Evolutionary conservation across 73 alveolate genomes (phyloP).

Genomic region (Breviolum minutum): DNA sequence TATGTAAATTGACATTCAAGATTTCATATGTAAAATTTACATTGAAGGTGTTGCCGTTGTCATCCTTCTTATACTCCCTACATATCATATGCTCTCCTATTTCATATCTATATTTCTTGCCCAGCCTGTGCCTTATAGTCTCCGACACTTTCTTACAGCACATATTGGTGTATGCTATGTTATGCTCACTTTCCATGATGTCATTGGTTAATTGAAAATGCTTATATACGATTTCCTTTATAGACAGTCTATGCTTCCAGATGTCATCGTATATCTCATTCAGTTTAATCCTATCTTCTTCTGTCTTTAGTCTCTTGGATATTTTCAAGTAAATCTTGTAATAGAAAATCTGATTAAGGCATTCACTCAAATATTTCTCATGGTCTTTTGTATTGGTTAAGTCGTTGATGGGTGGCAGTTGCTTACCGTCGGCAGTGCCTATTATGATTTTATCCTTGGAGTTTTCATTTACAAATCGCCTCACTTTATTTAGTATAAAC

Average conservation of each 20-base stretch:
- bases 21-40: background rate
- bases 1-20: background rate
- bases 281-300: background rate
- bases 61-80: conserved; percentile 28
- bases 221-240: background rate
- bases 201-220: background rate
- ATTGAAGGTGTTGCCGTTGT: background rate
- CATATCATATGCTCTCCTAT: conserved; percentile 13
- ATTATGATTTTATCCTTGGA: background rate
- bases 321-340: conserved; percentile 1
- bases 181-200: conserved; percentile 3
- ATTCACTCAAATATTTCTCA: conserved; percentile 19
- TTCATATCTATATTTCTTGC: conserved; percentile 19
- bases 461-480: background rate
- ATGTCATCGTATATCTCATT: background rate
- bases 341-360: conserved; percentile 22
- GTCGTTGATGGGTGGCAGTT: conserved; percentile 32
- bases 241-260: background rate
- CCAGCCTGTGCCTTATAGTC: background rate
- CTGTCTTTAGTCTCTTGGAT: background rate
- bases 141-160: background rate
- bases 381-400: conserved; percentile 10
- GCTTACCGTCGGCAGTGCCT: conserved; percentile 49
- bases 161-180: conserved; percentile 26
- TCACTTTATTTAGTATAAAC: background rate